These are phyloP conservation scores for Camelina laxa DNA, from an alignment of 345 rosid species.

Conservation along the genomic window DNA sequence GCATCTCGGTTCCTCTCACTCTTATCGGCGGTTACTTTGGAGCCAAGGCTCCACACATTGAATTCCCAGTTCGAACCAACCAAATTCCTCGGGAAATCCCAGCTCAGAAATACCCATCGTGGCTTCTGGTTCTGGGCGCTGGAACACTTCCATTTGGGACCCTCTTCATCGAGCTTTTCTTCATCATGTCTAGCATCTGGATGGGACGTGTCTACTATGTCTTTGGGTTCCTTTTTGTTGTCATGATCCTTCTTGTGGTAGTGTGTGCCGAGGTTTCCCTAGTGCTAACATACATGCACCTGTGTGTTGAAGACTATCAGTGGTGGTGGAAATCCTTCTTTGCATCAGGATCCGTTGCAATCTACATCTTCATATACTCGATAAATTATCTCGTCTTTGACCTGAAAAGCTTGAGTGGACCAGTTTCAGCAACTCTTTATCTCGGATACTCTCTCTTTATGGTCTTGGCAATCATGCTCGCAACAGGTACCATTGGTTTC, in stretches of 20 bases:
- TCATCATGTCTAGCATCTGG: slow-evolving; percentile 82
- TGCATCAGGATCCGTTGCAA: slow-evolving; percentile 77
- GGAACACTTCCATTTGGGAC: slow-evolving; percentile 81
- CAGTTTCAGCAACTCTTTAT: slow-evolving; percentile 67
- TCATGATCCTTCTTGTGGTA: slow-evolving; percentile 66
- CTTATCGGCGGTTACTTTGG: slow-evolving; percentile 72
- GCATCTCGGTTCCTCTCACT: slow-evolving; percentile 66
- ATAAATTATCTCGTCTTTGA: slow-evolving; percentile 69
- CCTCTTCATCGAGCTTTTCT: slow-evolving; percentile 80
- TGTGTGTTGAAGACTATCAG: slow-evolving; percentile 74
- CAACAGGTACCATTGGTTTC: slow-evolving; percentile 74
- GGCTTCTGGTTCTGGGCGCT: slow-evolving; percentile 75
- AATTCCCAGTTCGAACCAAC: slow-evolving; percentile 76
- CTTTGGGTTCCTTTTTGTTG: slow-evolving; percentile 65
- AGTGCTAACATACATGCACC: slow-evolving; percentile 77
- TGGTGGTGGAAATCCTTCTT: slow-evolving; percentile 90
- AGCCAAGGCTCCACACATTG: slow-evolving; percentile 66
- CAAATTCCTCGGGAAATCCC: slow-evolving; percentile 84
- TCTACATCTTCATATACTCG: slow-evolving; percentile 72
- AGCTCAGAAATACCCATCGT: slow-evolving; percentile 75
- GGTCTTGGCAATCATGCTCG: slow-evolving; percentile 76
- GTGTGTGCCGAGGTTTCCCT: slow-evolving; percentile 78
- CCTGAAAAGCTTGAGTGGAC: slow-evolving; percentile 70
- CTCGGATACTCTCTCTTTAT: slow-evolving; percentile 71
- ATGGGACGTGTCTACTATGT: slow-evolving; percentile 79